Percentiles rank a stretch among this genome's conserved stretches.
Evolutionary conservation across 768 basidiomycete species (phyloP).

Genomic region (Kwoniella pini): DNA sequence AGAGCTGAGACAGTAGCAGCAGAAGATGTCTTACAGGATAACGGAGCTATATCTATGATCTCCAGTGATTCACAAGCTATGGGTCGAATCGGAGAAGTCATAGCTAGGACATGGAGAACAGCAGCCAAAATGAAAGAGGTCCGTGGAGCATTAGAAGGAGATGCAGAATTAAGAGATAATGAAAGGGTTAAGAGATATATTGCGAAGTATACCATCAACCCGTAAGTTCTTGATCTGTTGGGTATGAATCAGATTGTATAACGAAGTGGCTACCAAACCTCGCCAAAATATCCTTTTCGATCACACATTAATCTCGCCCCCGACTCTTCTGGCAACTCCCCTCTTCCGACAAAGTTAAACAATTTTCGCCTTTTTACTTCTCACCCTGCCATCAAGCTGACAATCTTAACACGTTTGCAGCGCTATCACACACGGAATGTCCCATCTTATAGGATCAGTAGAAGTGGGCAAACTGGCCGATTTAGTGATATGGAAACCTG

Average conservation of each 20-base stretch:
- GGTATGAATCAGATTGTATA: no score
- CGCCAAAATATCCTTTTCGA: no score
- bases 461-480: conserved; percentile 83
- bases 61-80: conserved; percentile 96
- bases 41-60: conserved; percentile 94
- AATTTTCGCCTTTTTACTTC: no score
- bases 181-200: conserved; percentile 90
- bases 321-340: no score
- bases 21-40: conserved; percentile 91
- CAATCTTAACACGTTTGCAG: conserved; percentile 55
- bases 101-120: conserved; percentile 90
- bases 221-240: conserved; percentile 66
- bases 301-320: no score
- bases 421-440: conserved; percentile 91
- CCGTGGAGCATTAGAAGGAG: conserved; percentile 78
- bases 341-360: no score
- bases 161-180: conserved; percentile 73
- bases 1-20: conserved; percentile 95
- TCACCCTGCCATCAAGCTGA: no score
- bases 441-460: conserved; percentile 80
- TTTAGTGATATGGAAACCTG: conserved; percentile 92
- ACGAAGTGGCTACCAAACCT: no score
- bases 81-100: conserved; percentile 95
- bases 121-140: conserved; percentile 89
- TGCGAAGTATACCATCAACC: conserved; percentile 96